Conservation (phyloP, 805 yeast genomes). For the Wickerhamomyces canadensis region DNA sequence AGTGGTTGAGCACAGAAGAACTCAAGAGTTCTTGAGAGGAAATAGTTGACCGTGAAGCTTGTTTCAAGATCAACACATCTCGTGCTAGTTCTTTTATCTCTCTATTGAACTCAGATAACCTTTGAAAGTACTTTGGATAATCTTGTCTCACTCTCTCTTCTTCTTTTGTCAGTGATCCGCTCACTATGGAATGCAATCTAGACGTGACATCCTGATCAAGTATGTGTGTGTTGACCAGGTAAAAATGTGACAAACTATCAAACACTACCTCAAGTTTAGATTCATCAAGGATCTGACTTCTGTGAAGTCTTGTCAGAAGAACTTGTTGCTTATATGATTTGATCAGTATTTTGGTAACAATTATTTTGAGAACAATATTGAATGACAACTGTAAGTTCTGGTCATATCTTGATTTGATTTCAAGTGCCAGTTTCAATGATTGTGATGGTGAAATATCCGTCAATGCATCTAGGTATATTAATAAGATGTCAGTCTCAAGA, state of each 20-base stretch:
- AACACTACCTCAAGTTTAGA: conserved; percentile 10
- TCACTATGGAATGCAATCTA: neutral
- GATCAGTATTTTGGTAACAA: conserved; percentile 13
- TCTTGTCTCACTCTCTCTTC: conserved; percentile 9
- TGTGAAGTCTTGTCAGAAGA: conserved; percentile 1
- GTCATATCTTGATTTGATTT: conserved; percentile 6
- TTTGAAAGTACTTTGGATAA: conserved; percentile 18
- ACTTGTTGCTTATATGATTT: conserved; percentile 15
- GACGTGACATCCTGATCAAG: neutral
- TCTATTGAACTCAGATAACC: conserved; percentile 10
- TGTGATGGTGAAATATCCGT: conserved; percentile 13
- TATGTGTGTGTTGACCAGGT: neutral
- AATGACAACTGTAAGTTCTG: conserved; percentile 4
- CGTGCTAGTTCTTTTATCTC: conserved; percentile 9
- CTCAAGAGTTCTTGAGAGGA: conserved; percentile 3
- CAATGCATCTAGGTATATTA: conserved; percentile 18
- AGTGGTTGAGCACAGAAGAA: conserved; percentile 1
- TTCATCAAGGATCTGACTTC: conserved; percentile 1
- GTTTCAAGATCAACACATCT: conserved; percentile 14
- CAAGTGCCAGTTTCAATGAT: conserved; percentile 1
- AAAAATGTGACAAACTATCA: conserved; percentile 10
- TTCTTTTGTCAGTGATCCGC: conserved; percentile 8
- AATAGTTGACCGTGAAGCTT: conserved; percentile 6
- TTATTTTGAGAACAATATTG: conserved; percentile 11
- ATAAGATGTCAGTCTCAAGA: conserved; percentile 14